Evolutionary conservation across 2,329 filamentous ascomycete genomes (phyloP).

Genomic region (Pseudonectria buxi): DNA sequence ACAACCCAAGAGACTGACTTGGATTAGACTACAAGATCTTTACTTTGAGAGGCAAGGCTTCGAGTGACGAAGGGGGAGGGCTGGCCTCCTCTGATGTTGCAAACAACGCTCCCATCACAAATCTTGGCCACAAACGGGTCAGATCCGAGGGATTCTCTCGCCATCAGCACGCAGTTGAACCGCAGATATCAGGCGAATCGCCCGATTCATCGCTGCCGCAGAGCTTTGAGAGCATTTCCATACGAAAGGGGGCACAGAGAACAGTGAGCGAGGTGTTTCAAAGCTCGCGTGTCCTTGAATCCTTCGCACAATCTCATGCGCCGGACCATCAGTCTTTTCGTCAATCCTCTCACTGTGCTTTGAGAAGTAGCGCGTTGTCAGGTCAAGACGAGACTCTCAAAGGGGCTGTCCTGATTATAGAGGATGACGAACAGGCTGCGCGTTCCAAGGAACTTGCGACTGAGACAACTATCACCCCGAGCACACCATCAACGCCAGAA

Average conservation of each 20-base stretch:
- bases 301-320: slow-evolving; percentile 1
- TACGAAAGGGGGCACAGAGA: background rate
- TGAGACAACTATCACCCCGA: too few species aligned
- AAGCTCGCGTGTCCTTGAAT: background rate
- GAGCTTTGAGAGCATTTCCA: background rate
- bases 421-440: too few species aligned
- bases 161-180: background rate
- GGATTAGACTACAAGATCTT: slow-evolving; percentile 4
- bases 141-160: slow-evolving; percentile 1
- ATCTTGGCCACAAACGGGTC: background rate
- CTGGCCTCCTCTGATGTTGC: background rate
- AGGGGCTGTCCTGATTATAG: too few species aligned
- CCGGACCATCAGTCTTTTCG: background rate
- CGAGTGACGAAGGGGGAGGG: background rate
- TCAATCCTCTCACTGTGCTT: background rate
- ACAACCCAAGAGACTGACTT: background rate
- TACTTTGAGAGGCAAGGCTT: background rate
- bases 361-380: too few species aligned
- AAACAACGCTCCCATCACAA: background rate
- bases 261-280: slow-evolving; percentile 3
- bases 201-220: background rate
- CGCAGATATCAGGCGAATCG: background rate
- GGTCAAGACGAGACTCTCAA: too few species aligned
- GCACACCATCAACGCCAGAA: too few species aligned
- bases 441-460: too few species aligned